phyloP scores from a whole-genome alignment of 371 early-diverging fungal species.

The Apophysomyces trapeziformis region DNA sequence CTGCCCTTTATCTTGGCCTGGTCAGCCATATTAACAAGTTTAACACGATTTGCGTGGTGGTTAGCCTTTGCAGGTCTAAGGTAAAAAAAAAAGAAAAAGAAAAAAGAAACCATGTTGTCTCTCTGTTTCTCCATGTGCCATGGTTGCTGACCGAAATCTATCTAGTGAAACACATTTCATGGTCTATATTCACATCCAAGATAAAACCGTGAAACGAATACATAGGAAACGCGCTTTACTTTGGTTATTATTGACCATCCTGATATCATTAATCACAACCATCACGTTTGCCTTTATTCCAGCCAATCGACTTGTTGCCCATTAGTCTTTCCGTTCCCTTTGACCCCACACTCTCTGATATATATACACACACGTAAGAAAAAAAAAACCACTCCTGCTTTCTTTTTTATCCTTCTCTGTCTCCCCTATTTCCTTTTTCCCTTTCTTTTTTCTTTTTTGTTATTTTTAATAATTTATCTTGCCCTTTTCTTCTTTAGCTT shows the following conservation, averaged over 20 bases:
- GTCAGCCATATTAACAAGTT: slow-evolving; percentile 36
- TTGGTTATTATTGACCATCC: slow-evolving; percentile 27
- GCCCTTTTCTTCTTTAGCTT: not conserved
- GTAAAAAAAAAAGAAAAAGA: slow-evolving; percentile 30
- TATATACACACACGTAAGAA: no score
- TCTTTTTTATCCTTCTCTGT: slow-evolving; percentile 10
- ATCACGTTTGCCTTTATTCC: slow-evolving; percentile 51
- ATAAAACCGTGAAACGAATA: slow-evolving; percentile 40
- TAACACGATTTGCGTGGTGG: slow-evolving; percentile 54
- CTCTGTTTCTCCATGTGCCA: not conserved
- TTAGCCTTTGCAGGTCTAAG: slow-evolving; percentile 41
- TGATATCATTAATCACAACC: slow-evolving; percentile 40
- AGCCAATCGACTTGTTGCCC: slow-evolving; percentile 29
- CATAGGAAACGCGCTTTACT: slow-evolving; percentile 47
- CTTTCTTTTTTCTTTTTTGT: not conserved
- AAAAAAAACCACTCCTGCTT: no score
- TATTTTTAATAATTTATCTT: not conserved
- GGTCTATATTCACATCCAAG: slow-evolving; percentile 37
- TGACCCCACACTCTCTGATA: not conserved
- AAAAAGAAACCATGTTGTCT: not conserved
- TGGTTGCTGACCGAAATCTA: not conserved
- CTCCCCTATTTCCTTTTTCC: not conserved
- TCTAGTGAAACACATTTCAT: slow-evolving; percentile 44
- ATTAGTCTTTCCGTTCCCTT: not conserved
- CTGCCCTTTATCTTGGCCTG: slow-evolving; percentile 49